Evolutionary conservation across 1,284 basidiomycete species (phyloP).

Genomic region (Sporisorium iseilematis-ciliati): DNA sequence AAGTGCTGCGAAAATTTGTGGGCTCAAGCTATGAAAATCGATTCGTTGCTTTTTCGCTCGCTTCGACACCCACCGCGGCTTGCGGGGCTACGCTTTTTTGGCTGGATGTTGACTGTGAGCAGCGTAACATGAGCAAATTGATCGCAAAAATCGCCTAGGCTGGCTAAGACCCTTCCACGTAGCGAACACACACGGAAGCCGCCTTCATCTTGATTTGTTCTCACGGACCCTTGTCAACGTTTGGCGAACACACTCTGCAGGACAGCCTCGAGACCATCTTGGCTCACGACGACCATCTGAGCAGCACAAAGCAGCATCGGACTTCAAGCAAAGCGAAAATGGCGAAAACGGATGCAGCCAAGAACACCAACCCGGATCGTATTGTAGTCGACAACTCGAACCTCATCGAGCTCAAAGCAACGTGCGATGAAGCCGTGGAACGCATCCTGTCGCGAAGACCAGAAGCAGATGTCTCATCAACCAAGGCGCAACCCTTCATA

Average conservation of each 20-base stretch:
- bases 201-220: neutral
- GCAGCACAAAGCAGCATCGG: neutral
- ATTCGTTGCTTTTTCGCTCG: neutral
- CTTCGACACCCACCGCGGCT: neutral
- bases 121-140: neutral
- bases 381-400: constrained; percentile 64
- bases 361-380: constrained; percentile 24
- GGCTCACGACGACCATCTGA: neutral
- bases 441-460: constrained; percentile 40
- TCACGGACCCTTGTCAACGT: neutral
- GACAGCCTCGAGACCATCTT: neutral
- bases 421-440: constrained; percentile 65
- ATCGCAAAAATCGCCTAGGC: neutral
- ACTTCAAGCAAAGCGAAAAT: constrained; percentile 10
- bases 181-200: constrained; percentile 1
- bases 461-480: constrained; percentile 26
- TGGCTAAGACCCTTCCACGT: constrained; percentile 4
- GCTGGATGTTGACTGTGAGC: neutral
- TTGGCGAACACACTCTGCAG: neutral
- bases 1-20: neutral
- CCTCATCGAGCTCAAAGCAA: constrained; percentile 59
- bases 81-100: no score
- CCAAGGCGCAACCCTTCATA: constrained; percentile 31
- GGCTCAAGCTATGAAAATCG: neutral
- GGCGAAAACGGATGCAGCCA: constrained; percentile 8